Conservation (phyloP, 768 basidiomycete species). For the Rhodotorula babjevae region DNA sequence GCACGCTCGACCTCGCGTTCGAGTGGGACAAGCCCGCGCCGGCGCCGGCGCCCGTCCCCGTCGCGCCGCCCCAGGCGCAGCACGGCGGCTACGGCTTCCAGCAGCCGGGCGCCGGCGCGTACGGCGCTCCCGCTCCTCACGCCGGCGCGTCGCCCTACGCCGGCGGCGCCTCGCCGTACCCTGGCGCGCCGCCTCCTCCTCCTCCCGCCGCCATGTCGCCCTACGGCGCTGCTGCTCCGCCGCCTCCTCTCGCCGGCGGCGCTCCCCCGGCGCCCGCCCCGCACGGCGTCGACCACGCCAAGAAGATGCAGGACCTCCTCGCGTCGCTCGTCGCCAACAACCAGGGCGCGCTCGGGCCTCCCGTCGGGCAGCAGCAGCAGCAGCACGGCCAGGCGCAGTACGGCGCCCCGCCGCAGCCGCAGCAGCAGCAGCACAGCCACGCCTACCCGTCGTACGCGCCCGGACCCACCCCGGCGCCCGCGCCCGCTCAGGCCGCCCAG, state of each 20-base stretch:
- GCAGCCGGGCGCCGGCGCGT: constrained; percentile 1
- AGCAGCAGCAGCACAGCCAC: background rate
- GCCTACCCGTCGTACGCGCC: background rate
- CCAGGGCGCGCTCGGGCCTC: background rate
- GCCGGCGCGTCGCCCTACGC: background rate
- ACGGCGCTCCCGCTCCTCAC: background rate
- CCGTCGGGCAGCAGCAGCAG: background rate
- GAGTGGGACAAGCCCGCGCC: constrained; percentile 62
- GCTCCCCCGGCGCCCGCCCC: background rate
- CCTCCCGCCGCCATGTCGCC: no score
- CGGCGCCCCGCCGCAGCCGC: background rate
- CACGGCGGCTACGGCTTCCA: background rate
- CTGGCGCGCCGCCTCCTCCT: background rate
- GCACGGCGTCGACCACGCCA: constrained; percentile 31
- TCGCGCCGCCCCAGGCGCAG: background rate
- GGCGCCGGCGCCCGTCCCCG: background rate
- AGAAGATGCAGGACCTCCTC: constrained; percentile 39
- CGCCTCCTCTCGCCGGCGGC: background rate
- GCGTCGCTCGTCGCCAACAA: constrained; percentile 30
- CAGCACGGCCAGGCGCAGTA: no score
- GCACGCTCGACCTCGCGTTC: constrained; percentile 79
- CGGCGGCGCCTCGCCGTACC: background rate
- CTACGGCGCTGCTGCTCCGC: constrained; percentile 1
- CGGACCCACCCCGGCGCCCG: background rate
- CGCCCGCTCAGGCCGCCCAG: no score